Evolutionary conservation across 371 early-diverging fungal genomes (phyloP).

Genomic region (Mortierella sp.): DNA sequence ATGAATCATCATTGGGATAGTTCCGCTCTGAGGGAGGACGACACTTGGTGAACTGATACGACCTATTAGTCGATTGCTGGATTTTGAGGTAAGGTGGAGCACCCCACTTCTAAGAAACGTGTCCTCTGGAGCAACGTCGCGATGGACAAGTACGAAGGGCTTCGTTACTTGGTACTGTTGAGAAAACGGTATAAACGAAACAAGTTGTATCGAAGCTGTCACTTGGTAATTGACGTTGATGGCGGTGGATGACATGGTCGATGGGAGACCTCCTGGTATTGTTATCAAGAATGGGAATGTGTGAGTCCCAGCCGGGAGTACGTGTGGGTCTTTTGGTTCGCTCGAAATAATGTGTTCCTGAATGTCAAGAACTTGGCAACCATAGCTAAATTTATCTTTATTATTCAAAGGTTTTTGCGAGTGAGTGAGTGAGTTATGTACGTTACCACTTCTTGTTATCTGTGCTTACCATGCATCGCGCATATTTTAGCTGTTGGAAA

Average conservation of each 20-base stretch:
- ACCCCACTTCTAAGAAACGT: not conserved
- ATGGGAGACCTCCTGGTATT: slow-evolving; percentile 1
- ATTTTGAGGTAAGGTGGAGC: slow-evolving; percentile 9
- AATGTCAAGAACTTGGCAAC: slow-evolving; percentile 6
- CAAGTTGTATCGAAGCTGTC: slow-evolving; percentile 13
- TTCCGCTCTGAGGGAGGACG: slow-evolving; percentile 7
- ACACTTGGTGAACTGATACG: not conserved
- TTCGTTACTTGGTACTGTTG: slow-evolving; percentile 15
- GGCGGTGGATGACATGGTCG: slow-evolving; percentile 9
- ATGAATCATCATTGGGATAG: slow-evolving; percentile 11
- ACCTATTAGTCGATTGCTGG: slow-evolving; percentile 4
- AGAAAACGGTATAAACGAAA: slow-evolving; percentile 21
- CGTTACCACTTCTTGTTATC: too few relatives aligned
- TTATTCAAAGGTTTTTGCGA: not conserved
- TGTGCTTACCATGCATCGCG: slow-evolving; percentile 3
- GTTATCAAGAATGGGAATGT: slow-evolving; percentile 11
- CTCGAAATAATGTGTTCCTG: not conserved
- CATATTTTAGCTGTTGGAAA: slow-evolving; percentile 8
- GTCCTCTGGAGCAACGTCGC: not conserved
- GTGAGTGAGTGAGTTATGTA: not conserved
- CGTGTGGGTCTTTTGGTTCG: slow-evolving; percentile 11
- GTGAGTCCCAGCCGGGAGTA: slow-evolving; percentile 6
- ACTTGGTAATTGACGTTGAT: slow-evolving; percentile 29
- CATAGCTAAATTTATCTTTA: slow-evolving; percentile 12
- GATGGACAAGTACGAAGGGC: slow-evolving; percentile 9